Percentiles rank a stretch among this genome's conserved stretches.
phyloP scores from a whole-genome alignment of 805 yeast species.

The Nakazawaea ishiwadae region DNA sequence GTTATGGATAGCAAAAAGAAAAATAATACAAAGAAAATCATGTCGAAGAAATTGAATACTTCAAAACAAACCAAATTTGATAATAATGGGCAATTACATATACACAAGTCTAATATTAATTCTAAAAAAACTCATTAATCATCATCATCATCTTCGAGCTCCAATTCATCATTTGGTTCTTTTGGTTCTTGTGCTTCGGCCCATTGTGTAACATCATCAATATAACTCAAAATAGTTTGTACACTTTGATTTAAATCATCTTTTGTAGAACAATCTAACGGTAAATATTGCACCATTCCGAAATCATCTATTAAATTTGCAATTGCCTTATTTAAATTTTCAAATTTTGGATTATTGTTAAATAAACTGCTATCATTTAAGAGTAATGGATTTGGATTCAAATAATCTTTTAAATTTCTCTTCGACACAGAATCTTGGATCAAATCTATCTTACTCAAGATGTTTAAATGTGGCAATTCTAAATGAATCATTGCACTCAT shows the following conservation, averaged over 20 bases:
- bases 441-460: constrained; percentile 82
- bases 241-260: constrained; percentile 72
- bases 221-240: constrained; percentile 78
- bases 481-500: constrained; percentile 97
- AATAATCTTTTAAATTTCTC: constrained; percentile 73
- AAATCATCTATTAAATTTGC: constrained; percentile 93
- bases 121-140: constrained; percentile 20
- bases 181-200: constrained; percentile 94
- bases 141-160: constrained; percentile 62
- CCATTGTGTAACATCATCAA: constrained; percentile 98
- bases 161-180: constrained; percentile 78
- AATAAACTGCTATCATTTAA: constrained; percentile 45
- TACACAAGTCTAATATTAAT: constrained; percentile 5
- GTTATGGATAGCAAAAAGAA: constrained; percentile 11
- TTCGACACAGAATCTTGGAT: constrained; percentile 73
- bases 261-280: constrained; percentile 61
- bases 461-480: constrained; percentile 92
- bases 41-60: background rate
- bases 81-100: background rate
- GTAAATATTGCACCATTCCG: constrained; percentile 97
- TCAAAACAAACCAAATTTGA: background rate
- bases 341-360: constrained; percentile 49
- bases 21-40: constrained; percentile 18
- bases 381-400: constrained; percentile 88
- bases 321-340: constrained; percentile 70